phyloP scores from a whole-genome alignment of 805 yeast genomes.

The Lipomyces japonicus region DNA sequence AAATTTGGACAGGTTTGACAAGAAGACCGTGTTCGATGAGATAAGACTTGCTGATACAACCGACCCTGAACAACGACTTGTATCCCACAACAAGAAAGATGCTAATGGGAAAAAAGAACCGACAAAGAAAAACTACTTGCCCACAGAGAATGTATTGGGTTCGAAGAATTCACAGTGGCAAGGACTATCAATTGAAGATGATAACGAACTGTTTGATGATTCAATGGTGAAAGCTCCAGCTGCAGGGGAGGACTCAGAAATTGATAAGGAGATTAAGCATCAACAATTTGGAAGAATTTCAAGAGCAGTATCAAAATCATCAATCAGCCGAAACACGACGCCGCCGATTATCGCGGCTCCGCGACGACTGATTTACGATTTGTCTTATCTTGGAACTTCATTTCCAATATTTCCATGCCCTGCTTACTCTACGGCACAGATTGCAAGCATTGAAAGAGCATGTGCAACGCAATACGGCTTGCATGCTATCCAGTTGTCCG shows the following conservation, averaged over 20 bases:
- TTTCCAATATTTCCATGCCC: conserved; percentile 29
- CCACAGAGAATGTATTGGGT: conserved; percentile 24
- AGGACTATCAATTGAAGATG: conserved; percentile 11
- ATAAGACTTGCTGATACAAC: conserved; percentile 54
- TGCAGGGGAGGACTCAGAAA: conserved; percentile 13
- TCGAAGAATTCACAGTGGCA: conserved; percentile 17
- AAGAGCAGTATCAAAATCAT: conserved; percentile 6
- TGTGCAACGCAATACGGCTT: conserved; percentile 53
- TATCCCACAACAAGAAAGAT: conserved; percentile 58
- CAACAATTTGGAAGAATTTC: conserved; percentile 15
- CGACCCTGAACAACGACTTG: conserved; percentile 60
- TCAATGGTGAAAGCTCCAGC: not conserved
- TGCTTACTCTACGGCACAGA: conserved; percentile 68
- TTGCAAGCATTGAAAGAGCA: conserved; percentile 68
- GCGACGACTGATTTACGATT: conserved; percentile 9
- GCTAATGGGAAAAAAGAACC: conserved; percentile 16
- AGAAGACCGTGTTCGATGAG: conserved; percentile 72
- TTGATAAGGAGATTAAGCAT: conserved; percentile 13
- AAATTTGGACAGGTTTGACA: conserved; percentile 77
- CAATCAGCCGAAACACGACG: conserved; percentile 10
- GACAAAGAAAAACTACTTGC: conserved; percentile 18
- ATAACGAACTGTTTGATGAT: not conserved
- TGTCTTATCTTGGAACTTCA: conserved; percentile 1
- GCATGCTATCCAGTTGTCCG: conserved; percentile 48
- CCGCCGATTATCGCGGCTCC: conserved; percentile 12